phyloP scores from a whole-genome alignment of 345 rosid genomes.

The Psidium guajava region DNA sequence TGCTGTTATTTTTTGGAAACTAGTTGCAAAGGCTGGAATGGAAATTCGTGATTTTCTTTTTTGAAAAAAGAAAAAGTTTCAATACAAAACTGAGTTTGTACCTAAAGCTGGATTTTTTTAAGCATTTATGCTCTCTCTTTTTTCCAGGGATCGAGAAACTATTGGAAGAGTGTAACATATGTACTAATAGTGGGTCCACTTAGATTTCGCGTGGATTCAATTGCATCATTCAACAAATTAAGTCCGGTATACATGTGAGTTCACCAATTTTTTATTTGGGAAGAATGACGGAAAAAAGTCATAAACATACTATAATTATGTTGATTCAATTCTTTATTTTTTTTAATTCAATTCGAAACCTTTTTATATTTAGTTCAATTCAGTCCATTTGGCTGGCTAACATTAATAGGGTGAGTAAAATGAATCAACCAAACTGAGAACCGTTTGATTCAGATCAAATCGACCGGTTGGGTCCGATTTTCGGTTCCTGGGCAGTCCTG shows the following conservation, averaged over 20 bases:
- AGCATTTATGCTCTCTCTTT: background rate
- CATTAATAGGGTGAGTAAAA: no score
- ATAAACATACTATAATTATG: no score
- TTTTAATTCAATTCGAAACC: no score
- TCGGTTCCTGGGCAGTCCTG: no score
- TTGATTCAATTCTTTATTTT: no score
- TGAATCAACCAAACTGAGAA: no score
- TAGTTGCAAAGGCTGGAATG: rapidly evolving
- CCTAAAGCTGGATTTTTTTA: background rate
- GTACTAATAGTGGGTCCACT: background rate
- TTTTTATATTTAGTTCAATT: no score
- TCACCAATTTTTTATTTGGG: background rate
- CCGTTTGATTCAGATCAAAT: no score
- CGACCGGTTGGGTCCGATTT: no score
- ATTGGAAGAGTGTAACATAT: background rate
- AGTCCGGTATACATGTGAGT: background rate
- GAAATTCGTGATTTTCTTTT: background rate
- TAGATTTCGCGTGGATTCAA: background rate
- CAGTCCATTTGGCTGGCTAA: no score
- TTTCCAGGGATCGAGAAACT: background rate
- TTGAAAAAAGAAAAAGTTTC: background rate
- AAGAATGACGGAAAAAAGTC: no score
- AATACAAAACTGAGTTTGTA: background rate
- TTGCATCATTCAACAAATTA: background rate
- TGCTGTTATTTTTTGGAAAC: background rate